Base-by-base conservation (phyloP, 1,139 yeast species). In the Pichia sorboxylosa region DNA sequence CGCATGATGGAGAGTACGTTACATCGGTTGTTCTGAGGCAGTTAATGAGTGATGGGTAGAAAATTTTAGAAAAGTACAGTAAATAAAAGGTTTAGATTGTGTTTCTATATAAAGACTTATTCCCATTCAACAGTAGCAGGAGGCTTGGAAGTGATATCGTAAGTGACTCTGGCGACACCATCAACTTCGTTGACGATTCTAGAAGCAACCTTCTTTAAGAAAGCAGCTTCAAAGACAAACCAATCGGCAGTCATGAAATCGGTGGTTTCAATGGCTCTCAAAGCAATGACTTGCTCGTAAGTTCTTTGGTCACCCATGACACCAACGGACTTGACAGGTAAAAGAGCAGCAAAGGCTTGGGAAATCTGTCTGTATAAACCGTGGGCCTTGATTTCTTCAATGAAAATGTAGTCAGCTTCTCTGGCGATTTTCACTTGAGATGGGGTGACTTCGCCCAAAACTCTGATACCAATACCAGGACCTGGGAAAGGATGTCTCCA, bases 401-500 rank as follows among this genome's bases (percentile, higher is more conserved):
- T 90, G 71, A 83, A 90, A 51, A 90, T 90, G 59, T 67, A 69
- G 58, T 90, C 99, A 40, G 99, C 98, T 58, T 85, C 90, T 64
- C 97, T 82, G 33, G 98, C 98, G 57, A 90, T 90, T 53, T 74
- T 85, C 38, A 90, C 90, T 65, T 90, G 98, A 43, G 69, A 77
- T 47, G 75, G 80, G 41, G 95, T 83, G 44, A 90, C 96, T 64
- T 87, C 97, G 48, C 99, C 99, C 38, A 90, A 68, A 38, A 90
- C 93, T 64, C 99, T 79, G 57, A 90, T 92, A 47, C 97, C 98
- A 55, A 90, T 82, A 66, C 99, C 99, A 57, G 99, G 99, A 56
- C 99, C 99, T 52, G 99, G 99, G 94, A 90, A 90, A 38, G 99
- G 99, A 57, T 90, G 99, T 71, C 99, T 83, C 97, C 98, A 87